A percentile compares a stretch with the other conserved stretches of the same genome.
Evolutionary conservation across 2,329 filamentous ascomycete genomes (phyloP).

Genomic region (Magnaporthiopsis rhizophila): DNA sequence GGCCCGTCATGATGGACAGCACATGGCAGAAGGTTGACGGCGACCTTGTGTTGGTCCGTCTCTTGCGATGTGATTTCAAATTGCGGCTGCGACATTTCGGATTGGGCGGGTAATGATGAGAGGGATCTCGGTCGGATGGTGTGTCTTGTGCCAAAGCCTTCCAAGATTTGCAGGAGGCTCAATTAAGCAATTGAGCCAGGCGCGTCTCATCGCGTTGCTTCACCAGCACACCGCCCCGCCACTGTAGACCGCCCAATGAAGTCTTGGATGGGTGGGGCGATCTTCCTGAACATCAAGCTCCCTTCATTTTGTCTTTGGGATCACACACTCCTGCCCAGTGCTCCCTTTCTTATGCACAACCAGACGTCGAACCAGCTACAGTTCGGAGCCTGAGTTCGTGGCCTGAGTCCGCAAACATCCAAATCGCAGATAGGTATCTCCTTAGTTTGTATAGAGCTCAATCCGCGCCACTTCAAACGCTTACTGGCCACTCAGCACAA

Average conservation of each 20-base stretch:
- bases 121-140: neutral
- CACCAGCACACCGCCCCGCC: neutral
- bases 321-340: neutral
- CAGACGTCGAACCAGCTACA: too few species aligned
- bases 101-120: neutral
- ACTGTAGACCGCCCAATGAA: neutral
- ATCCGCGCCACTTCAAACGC: too few species aligned
- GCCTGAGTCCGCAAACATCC: too few species aligned
- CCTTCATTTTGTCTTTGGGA: neutral
- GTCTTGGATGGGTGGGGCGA: neutral
- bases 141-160: neutral
- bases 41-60: constrained; percentile 28
- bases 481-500: too few species aligned
- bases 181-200: neutral
- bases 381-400: too few species aligned
- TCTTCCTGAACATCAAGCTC: neutral
- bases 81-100: constrained; percentile 33
- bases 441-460: too few species aligned
- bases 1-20: constrained; percentile 71
- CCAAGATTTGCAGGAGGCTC: too few species aligned
- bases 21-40: constrained; percentile 71
- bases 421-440: too few species aligned
- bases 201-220: neutral
- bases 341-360: too few species aligned
- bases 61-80: constrained; percentile 27